Conservation (phyloP, 2,329 filamentous ascomycete species). For the Pseudocercospora crystallina region DNA sequence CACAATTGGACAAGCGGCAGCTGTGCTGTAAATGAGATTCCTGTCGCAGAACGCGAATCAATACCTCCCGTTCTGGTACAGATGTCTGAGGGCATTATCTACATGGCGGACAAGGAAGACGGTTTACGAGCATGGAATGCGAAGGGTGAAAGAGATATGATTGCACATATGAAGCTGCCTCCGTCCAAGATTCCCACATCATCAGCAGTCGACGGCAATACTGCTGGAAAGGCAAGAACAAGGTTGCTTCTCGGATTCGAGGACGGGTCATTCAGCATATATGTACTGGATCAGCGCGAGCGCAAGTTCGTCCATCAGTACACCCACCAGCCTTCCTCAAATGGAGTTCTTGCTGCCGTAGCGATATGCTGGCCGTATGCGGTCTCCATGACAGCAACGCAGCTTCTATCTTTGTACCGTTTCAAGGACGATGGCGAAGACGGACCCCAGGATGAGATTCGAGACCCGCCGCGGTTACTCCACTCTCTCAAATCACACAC, state of each 20-base stretch:
- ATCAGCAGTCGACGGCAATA: slow-evolving; percentile 60
- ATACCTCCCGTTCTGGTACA: slow-evolving; percentile 69
- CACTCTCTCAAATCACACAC: slow-evolving; percentile 80
- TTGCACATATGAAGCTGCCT: slow-evolving; percentile 50
- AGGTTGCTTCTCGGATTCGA: slow-evolving; percentile 66
- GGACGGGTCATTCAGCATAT: slow-evolving; percentile 71
- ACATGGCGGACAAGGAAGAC: slow-evolving; percentile 68
- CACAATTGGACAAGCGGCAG: slow-evolving; percentile 88
- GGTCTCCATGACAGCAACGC: slow-evolving; percentile 72
- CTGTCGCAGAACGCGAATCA: slow-evolving; percentile 54
- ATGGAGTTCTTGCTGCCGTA: slow-evolving; percentile 67
- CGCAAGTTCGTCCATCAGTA: slow-evolving; percentile 53
- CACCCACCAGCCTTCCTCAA: slow-evolving; percentile 59
- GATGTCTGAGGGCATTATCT: slow-evolving; percentile 71
- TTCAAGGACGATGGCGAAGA: slow-evolving; percentile 14
- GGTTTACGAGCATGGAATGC: slow-evolving; percentile 80
- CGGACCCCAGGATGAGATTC: slow-evolving; percentile 1
- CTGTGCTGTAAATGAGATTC: slow-evolving; percentile 76
- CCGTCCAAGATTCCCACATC: slow-evolving; percentile 53
- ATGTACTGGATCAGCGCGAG: slow-evolving; percentile 55
- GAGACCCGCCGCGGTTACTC: slow-evolving; percentile 59
- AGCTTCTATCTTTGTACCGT: slow-evolving; percentile 71
- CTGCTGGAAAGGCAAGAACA: slow-evolving; percentile 29
- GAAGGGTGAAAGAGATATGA: slow-evolving; percentile 56
- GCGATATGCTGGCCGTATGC: slow-evolving; percentile 75